These are phyloP conservation scores for Penicillium sp. DNA, from an alignment of 2,329 filamentous ascomycete species.

Conservation along the genomic window DNA sequence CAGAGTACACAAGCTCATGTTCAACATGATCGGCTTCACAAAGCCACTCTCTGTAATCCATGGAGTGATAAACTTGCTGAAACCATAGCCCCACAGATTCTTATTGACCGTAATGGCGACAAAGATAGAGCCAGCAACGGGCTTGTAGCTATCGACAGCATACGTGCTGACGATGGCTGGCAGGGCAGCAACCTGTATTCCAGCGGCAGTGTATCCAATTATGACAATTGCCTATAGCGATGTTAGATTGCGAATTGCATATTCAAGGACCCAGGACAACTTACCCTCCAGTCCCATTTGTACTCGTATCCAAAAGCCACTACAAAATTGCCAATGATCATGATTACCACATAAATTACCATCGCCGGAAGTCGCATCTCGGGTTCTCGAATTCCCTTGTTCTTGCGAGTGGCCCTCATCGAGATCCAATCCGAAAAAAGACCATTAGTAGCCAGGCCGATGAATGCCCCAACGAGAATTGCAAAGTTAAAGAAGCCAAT, in stretches of 20 bases:
- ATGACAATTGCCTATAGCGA: slow-evolving; percentile 49
- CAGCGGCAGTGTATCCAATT: slow-evolving; percentile 58
- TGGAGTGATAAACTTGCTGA: slow-evolving; percentile 56
- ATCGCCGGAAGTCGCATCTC: slow-evolving; percentile 60
- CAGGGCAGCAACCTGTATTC: slow-evolving; percentile 60
- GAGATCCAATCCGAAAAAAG: slow-evolving; percentile 60
- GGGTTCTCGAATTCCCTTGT: slow-evolving; percentile 57
- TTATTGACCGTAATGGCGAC: slow-evolving; percentile 65
- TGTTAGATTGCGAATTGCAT: not conserved
- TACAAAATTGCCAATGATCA: slow-evolving; percentile 60
- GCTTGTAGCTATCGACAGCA: slow-evolving; percentile 65
- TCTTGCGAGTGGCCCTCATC: slow-evolving; percentile 53
- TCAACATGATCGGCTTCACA: slow-evolving; percentile 61
- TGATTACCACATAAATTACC: slow-evolving; percentile 59
- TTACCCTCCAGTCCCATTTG: slow-evolving; percentile 55
- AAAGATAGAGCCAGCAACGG: slow-evolving; percentile 60
- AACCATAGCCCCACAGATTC: slow-evolving; percentile 64
- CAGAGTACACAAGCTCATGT: slow-evolving; percentile 54
- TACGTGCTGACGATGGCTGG: slow-evolving; percentile 61
- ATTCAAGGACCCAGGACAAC: not conserved
- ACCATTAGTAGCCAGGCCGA: slow-evolving; percentile 57
- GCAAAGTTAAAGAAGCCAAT: slow-evolving; percentile 62
- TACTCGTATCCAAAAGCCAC: slow-evolving; percentile 56
- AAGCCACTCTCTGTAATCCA: slow-evolving; percentile 55
- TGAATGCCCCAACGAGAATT: slow-evolving; percentile 54